Conservation (phyloP, 495 filamentous ascomycete species). For the Patellaria atrata region DNA sequence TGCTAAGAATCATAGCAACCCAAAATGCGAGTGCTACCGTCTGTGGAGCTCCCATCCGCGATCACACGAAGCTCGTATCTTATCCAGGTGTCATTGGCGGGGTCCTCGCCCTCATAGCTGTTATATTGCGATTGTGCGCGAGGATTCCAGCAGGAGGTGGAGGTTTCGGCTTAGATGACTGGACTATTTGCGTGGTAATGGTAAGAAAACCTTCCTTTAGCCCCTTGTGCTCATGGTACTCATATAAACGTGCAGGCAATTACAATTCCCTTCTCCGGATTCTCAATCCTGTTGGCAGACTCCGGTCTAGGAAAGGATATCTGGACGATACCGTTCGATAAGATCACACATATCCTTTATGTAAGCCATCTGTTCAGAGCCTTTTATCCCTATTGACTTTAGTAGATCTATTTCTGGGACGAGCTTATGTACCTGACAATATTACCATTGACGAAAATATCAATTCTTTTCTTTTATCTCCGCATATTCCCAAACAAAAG, state of each 20-base stretch:
- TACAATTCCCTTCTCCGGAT: slow-evolving; percentile 4
- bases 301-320: slow-evolving; percentile 14
- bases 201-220: too few species aligned
- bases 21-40: slow-evolving; percentile 10
- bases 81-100: slow-evolving; percentile 6
- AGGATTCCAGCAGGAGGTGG: slow-evolving; percentile 11
- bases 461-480: slow-evolving; percentile 38
- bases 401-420: slow-evolving; percentile 16
- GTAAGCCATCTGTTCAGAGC: too few species aligned
- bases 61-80: slow-evolving; percentile 9
- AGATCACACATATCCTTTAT: slow-evolving; percentile 12
- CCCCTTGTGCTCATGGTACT: too few species aligned
- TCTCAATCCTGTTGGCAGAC: slow-evolving; percentile 10
- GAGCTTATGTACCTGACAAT: slow-evolving; percentile 26
- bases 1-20: slow-evolving; percentile 7
- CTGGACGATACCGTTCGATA: slow-evolving; percentile 16
- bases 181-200: slow-evolving; percentile 14
- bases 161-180: slow-evolving; percentile 14
- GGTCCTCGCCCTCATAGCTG: slow-evolving; percentile 5
- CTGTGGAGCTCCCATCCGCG: slow-evolving; percentile 5
- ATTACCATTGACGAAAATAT: slow-evolving; percentile 30
- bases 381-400: too few species aligned
- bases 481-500: slow-evolving; percentile 32
- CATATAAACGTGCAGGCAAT: too few species aligned
- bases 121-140: slow-evolving; percentile 9